These are phyloP conservation scores for Ceratocystis harringtonii DNA, from an alignment of 2,329 filamentous ascomycete genomes.

Conservation along the genomic window DNA sequence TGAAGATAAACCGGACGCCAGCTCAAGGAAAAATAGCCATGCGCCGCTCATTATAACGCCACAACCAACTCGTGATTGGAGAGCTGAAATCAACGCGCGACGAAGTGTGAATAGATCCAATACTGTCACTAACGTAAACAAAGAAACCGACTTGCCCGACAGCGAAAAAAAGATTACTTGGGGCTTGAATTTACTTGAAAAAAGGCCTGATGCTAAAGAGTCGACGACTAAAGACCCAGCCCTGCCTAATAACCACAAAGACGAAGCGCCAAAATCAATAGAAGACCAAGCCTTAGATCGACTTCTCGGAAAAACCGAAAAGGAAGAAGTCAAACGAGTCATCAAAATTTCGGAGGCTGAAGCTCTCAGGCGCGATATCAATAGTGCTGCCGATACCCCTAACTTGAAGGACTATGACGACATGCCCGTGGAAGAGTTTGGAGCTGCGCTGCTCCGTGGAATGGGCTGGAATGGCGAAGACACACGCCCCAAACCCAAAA, in stretches of 20 bases:
- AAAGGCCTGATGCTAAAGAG: background rate
- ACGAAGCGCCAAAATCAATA: constrained; percentile 19
- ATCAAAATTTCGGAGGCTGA: constrained; percentile 48
- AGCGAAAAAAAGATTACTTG: constrained; percentile 40
- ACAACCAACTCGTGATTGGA: constrained; percentile 14
- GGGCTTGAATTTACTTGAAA: constrained; percentile 27
- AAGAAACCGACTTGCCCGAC: constrained; percentile 25
- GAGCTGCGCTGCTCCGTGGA: constrained; percentile 71
- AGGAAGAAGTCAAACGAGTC: constrained; percentile 30
- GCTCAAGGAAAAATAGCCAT: background rate
- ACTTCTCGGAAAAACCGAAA: constrained; percentile 40
- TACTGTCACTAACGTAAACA: background rate
- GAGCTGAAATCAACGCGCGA: constrained; percentile 16
- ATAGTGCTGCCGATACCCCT: constrained; percentile 56
- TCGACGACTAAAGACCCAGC: background rate
- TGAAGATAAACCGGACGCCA: constrained; percentile 1
- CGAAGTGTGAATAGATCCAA: background rate
- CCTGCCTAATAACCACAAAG: background rate
- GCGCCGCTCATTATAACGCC: constrained; percentile 16
- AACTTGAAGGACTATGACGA: constrained; percentile 73
- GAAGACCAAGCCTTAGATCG: constrained; percentile 49
- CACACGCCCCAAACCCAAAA: constrained; percentile 38
- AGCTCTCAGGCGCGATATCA: constrained; percentile 55
- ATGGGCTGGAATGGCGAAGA: constrained; percentile 84
- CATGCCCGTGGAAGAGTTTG: constrained; percentile 89